phyloP scores from a whole-genome alignment of 75 land plant species.

The Gnetum montanum region DNA sequence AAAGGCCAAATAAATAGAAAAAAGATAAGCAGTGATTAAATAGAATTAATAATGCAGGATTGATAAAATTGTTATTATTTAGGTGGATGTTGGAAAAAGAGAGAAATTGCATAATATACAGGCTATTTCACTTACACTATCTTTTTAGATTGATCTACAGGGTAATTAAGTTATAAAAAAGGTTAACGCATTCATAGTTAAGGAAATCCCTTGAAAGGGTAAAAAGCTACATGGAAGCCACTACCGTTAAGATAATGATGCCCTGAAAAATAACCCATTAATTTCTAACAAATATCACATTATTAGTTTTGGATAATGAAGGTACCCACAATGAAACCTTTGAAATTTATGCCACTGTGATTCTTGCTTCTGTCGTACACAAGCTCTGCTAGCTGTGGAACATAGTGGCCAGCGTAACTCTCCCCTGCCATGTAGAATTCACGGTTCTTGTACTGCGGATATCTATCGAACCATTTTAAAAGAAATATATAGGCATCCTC shows the following conservation, averaged over 20 bases:
- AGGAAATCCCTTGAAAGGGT: no score
- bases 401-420: conserved; percentile 88
- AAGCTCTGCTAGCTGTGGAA: conserved; percentile 58
- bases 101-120: no score
- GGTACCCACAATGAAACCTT: conserved; percentile 65
- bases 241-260: no score
- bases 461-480: conserved; percentile 58
- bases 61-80: background rate
- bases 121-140: no score
- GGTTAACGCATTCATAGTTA: no score
- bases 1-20: no score
- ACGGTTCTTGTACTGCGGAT: conserved; percentile 61
- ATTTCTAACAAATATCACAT: background rate
- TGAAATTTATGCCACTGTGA: conserved; percentile 39
- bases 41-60: background rate
- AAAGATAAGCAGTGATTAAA: no score
- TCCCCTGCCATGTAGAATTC: no score
- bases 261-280: background rate
- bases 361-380: conserved; percentile 40
- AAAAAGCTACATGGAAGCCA: no score
- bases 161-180: no score
- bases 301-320: background rate
- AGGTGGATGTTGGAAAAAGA: no score
- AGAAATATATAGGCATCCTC: conserved; percentile 56
- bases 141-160: no score